These are phyloP conservation scores for Elasticomyces elasticus DNA, from an alignment of 495 filamentous ascomycete species.

Conservation along the genomic window DNA sequence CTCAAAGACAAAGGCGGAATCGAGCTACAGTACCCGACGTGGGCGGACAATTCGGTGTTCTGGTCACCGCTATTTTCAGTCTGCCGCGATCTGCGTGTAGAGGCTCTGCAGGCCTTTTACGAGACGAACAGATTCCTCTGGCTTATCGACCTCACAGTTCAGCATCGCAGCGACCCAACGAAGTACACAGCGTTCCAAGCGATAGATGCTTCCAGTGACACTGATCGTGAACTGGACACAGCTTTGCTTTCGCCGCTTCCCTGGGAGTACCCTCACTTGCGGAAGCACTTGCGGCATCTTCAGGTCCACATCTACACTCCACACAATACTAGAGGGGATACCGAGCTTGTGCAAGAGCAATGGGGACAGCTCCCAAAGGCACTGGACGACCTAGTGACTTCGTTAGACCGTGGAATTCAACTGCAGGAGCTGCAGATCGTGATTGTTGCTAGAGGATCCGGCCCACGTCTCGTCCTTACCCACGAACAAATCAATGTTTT, in stretches of 20 bases:
- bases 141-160: not conserved
- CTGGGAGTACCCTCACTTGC: not conserved
- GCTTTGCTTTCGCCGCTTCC: not conserved
- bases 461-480: not conserved
- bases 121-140: not conserved
- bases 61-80: not conserved
- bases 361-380: not conserved
- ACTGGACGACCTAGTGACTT: not conserved
- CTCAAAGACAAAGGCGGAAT: not conserved
- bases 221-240: not conserved
- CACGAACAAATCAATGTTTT: not conserved
- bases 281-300: not conserved
- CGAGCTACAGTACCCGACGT: not conserved
- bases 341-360: not conserved
- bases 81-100: not conserved
- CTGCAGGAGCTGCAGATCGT: not conserved
- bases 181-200: not conserved
- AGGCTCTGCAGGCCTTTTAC: conserved; percentile 1
- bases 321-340: not conserved
- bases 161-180: not conserved
- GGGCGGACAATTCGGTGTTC: not conserved
- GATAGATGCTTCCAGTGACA: not conserved
- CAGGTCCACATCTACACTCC: not conserved
- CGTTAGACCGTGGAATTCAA: not conserved
- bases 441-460: not conserved